These are phyloP conservation scores for Solanum sparsipilum DNA, from an alignment of 257 asterid species.

Conservation along the genomic window DNA sequence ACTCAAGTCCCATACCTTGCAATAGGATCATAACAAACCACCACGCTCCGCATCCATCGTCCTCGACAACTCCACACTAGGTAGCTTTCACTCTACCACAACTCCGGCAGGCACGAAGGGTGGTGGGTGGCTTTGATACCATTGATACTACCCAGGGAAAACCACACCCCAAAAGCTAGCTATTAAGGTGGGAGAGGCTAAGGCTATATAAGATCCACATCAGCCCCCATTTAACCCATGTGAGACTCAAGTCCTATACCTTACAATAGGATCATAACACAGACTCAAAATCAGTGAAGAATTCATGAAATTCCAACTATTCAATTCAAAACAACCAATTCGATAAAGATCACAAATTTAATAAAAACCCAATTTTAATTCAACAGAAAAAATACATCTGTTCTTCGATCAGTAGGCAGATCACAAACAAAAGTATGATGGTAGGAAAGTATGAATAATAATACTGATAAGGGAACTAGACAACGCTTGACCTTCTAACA, in stretches of 20 bases:
- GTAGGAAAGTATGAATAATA: neutral
- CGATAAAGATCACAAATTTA: neutral
- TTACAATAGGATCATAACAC: neutral
- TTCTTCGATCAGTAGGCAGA: constrained; percentile 67
- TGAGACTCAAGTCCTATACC: neutral
- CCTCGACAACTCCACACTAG: neutral
- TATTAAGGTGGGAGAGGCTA: neutral
- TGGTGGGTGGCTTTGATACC: neutral
- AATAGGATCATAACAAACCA: neutral
- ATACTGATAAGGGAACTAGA: neutral
- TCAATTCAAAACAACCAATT: neutral
- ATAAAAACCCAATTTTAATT: neutral
- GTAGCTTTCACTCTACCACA: neutral
- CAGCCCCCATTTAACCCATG: neutral
- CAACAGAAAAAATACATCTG: constrained; percentile 19
- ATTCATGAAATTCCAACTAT: neutral
- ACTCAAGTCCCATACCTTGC: neutral
- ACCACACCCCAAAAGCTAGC: neutral
- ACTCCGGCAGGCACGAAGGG: neutral
- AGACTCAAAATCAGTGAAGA: neutral
- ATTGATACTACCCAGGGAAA: neutral
- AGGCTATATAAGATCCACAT: neutral
- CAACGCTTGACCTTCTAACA: neutral
- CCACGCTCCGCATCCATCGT: neutral
- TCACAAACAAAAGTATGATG: constrained; percentile 66